phyloP scores from a whole-genome alignment of 2,329 filamentous ascomycete genomes.

The Sclerotinia subarctica region DNA sequence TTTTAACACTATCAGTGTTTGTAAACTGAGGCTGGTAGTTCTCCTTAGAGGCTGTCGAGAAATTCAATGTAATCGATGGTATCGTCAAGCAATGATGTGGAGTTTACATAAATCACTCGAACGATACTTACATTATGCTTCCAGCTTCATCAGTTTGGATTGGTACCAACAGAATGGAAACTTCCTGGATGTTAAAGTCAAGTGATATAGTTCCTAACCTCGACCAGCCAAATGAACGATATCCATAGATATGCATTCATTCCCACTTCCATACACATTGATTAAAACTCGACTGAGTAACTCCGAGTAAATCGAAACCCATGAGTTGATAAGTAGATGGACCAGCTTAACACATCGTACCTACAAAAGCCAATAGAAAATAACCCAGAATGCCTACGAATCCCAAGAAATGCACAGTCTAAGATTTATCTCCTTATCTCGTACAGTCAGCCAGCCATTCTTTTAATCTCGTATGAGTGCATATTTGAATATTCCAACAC shows the following conservation, averaged over 20 bases:
- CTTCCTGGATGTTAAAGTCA: too few species aligned
- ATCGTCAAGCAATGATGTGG: background rate
- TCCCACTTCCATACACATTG: too few species aligned
- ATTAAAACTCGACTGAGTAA: background rate
- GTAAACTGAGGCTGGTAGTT: background rate
- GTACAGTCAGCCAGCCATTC: background rate
- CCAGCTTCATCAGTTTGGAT: background rate
- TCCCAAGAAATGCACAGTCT: background rate
- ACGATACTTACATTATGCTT: too few species aligned
- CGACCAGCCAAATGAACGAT: background rate
- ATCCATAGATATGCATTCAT: background rate
- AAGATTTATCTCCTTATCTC: background rate
- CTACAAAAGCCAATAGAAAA: background rate
- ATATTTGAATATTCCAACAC: background rate
- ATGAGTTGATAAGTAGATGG: background rate
- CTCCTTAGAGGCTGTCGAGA: accelerated
- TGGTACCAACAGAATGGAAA: background rate
- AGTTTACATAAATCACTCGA: background rate
- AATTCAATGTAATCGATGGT: background rate
- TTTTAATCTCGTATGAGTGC: background rate
- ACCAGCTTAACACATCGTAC: background rate
- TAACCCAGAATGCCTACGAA: too few species aligned
- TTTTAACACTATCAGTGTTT: background rate
- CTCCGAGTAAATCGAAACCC: too few species aligned
- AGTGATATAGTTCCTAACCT: background rate